Evolutionary conservation across 164 flowering plant genomes (phyloP).

Genomic region (Berberis thunbergii): DNA sequence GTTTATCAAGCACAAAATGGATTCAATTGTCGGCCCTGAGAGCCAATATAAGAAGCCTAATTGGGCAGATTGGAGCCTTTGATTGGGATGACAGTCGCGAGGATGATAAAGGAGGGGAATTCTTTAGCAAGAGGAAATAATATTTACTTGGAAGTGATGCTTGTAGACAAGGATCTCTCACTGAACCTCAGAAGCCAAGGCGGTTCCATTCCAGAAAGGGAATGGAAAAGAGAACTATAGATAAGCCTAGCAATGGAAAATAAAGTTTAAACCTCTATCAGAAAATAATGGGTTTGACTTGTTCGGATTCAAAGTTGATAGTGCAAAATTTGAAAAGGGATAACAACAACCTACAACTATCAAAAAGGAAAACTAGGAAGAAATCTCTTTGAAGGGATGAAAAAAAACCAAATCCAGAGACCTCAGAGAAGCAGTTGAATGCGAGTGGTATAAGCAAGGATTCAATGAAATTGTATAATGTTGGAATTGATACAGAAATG

Average conservation of each 20-base stretch:
- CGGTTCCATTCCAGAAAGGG: conserved; percentile 8
- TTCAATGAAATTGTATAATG: conserved; percentile 8
- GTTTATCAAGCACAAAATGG: conserved; percentile 45
- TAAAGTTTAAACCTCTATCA: conserved; percentile 12
- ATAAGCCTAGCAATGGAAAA: conserved; percentile 12
- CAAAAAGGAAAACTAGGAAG: conserved; percentile 16
- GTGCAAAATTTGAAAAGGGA: conserved; percentile 13
- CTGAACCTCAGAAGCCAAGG: conserved; percentile 23
- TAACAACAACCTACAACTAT: conserved; percentile 9
- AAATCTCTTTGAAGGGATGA: conserved; percentile 32
- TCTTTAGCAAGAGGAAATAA: conserved; percentile 60
- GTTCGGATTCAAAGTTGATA: conserved; percentile 46
- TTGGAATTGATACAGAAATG: conserved; percentile 76
- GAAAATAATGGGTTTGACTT: conserved; percentile 18
- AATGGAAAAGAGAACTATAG: conserved; percentile 4
- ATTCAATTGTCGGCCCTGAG: conserved; percentile 44
- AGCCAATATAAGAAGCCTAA: conserved; percentile 18
- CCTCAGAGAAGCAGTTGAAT: conserved; percentile 15
- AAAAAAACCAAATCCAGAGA: conserved; percentile 20
- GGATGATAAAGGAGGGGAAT: conserved; percentile 91
- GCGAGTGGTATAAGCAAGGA: conserved; percentile 3
- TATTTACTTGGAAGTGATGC: conserved; percentile 28
- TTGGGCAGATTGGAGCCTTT: conserved; percentile 28
- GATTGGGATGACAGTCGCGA: conserved; percentile 80
- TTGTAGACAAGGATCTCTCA: conserved; percentile 19